A percentile compares a stretch with the other conserved stretches of the same genome.
Conservation (phyloP, 75 land plant species). For the Adiantum capillusveneris region DNA sequence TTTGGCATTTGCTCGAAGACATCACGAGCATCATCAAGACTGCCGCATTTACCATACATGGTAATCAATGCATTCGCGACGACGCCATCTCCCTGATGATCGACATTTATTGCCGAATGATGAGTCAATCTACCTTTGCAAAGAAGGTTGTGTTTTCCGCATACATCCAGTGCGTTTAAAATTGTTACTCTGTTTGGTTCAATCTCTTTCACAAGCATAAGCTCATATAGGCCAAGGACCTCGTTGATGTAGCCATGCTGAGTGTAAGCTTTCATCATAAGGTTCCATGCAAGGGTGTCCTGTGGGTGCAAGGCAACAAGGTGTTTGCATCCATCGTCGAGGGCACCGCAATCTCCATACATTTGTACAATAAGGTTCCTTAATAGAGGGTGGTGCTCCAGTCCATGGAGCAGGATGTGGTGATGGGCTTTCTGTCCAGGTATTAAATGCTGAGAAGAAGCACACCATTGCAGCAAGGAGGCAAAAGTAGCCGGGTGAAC, state of each 20-base stretch:
- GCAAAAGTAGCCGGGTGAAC: background rate
- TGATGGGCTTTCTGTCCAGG: background rate
- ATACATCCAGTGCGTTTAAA: conserved; percentile 4
- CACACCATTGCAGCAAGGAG: background rate
- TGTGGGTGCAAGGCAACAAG: background rate
- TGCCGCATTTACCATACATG: conserved; percentile 22
- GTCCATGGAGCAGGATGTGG: background rate
- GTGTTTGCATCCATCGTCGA: background rate
- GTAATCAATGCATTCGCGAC: conserved; percentile 13
- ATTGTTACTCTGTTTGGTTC: conserved; percentile 9
- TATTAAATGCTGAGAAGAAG: background rate
- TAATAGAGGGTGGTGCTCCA: background rate
- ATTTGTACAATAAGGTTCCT: background rate
- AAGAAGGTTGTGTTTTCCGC: background rate
- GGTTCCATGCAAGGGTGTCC: conserved; percentile 13
- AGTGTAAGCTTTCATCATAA: conserved; percentile 11
- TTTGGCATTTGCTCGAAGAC: conserved; percentile 6
- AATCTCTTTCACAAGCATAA: background rate
- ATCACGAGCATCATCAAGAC: conserved; percentile 3
- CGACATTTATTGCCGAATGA: conserved; percentile 2
- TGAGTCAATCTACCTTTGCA: conserved; percentile 9
- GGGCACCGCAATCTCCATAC: conserved; percentile 1
- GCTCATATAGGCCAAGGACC: conserved; percentile 4
- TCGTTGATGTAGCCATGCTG: background rate
- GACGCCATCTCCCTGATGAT: conserved; percentile 9